Conservation (phyloP, 306 rosid species). For the apple (Malus domestica) region DNA sequence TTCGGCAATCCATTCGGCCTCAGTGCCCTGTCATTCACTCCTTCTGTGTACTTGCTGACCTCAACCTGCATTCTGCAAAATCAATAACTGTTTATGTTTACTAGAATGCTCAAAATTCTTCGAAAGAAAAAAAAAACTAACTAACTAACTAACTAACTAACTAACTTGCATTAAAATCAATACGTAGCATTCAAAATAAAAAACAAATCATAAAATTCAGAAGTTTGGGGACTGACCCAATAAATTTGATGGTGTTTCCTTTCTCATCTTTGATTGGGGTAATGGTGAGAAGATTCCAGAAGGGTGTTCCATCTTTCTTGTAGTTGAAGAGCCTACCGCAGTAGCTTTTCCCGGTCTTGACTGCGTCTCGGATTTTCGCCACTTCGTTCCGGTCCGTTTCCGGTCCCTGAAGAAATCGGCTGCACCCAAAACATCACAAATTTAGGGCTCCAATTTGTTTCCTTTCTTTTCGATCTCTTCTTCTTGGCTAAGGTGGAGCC, state of each 20-base stretch:
- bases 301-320: constrained; percentile 86
- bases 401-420: constrained; percentile 97
- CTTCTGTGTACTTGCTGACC: constrained; percentile 91
- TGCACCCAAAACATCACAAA: constrained; percentile 25
- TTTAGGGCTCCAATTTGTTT: background rate
- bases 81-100: background rate
- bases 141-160: background rate
- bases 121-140: background rate
- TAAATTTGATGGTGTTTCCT: constrained; percentile 69
- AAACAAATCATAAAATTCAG: background rate
- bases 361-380: constrained; percentile 67
- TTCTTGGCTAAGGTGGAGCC: background rate
- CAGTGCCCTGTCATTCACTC: constrained; percentile 55
- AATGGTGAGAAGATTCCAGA: constrained; percentile 95
- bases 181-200: background rate
- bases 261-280: constrained; percentile 70
- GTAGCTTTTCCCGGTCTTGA: constrained; percentile 58
- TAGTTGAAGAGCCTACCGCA: constrained; percentile 85
- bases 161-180: background rate
- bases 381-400: constrained; percentile 79
- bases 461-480: background rate
- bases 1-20: constrained; percentile 78
- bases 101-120: background rate
- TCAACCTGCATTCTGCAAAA: constrained; percentile 95
- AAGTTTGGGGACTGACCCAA: constrained; percentile 49